phyloP scores from a whole-genome alignment of 768 basidiomycete species.

The Mycena chlorophos region DNA sequence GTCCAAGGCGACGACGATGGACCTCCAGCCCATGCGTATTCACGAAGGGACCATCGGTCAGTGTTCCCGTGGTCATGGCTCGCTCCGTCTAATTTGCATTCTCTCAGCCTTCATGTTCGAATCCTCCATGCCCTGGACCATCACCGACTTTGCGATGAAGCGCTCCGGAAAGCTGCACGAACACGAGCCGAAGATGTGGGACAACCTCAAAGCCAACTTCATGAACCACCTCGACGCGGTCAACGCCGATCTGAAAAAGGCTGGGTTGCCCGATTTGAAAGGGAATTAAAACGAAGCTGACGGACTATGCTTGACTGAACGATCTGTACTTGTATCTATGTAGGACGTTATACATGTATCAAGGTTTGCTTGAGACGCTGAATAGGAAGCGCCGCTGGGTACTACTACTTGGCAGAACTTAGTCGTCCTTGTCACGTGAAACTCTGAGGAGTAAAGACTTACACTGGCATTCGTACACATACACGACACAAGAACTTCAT shows the following conservation, averaged over 20 bases:
- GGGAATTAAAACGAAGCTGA: too few species aligned
- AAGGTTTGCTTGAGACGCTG: too few species aligned
- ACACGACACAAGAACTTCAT: too few species aligned
- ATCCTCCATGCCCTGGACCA: slow-evolving; percentile 59
- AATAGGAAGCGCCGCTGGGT: too few species aligned
- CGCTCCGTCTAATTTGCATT: not conserved
- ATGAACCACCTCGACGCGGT: slow-evolving; percentile 57
- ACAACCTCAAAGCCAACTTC: slow-evolving; percentile 57
- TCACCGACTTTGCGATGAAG: slow-evolving; percentile 66
- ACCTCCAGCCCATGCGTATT: slow-evolving; percentile 51
- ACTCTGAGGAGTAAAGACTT: too few species aligned
- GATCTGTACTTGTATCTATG: too few species aligned
- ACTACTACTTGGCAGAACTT: too few species aligned
- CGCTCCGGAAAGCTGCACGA: slow-evolving; percentile 59
- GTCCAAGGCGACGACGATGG: slow-evolving; percentile 54
- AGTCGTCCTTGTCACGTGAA: too few species aligned
- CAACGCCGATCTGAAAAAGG: slow-evolving; percentile 47
- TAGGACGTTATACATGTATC: too few species aligned
- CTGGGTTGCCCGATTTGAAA: slow-evolving; percentile 35
- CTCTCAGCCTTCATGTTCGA: slow-evolving; percentile 62
- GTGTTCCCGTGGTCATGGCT: slow-evolving; percentile 8
- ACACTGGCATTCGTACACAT: too few species aligned
- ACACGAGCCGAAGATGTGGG: slow-evolving; percentile 70
- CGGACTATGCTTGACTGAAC: too few species aligned
- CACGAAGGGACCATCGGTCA: slow-evolving; percentile 55